A percentile compares a stretch with the other conserved stretches of the same genome.
Evolutionary conservation across 2,329 filamentous ascomycete species (phyloP).

Genomic region (Blastomyces parvus): DNA sequence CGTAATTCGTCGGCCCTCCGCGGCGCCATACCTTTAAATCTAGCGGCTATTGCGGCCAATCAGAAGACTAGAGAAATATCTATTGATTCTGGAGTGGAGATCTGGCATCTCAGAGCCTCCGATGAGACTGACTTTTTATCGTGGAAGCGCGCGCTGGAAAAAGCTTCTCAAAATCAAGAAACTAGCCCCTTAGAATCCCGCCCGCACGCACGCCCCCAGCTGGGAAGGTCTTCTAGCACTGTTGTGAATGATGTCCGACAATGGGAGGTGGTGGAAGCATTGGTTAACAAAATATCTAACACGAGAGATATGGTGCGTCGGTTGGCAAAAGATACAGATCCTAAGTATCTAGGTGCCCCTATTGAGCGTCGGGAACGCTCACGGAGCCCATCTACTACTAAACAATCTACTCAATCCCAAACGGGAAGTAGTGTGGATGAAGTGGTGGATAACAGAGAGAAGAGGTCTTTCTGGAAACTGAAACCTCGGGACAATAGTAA

Average conservation of each 20-base stretch:
- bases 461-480: slow-evolving; percentile 81
- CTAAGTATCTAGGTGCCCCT: slow-evolving; percentile 42
- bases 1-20: slow-evolving; percentile 84
- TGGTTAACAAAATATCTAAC: slow-evolving; percentile 78
- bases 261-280: slow-evolving; percentile 75
- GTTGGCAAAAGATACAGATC: slow-evolving; percentile 74
- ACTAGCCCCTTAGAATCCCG: slow-evolving; percentile 25
- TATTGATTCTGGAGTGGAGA: slow-evolving; percentile 91
- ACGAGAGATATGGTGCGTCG: slow-evolving; percentile 80
- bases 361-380: slow-evolving; percentile 25
- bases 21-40: slow-evolving; percentile 80
- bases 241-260: slow-evolving; percentile 60
- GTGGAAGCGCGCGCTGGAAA: slow-evolving; percentile 80
- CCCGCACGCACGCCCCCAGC: slow-evolving; percentile 24
- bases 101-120: slow-evolving; percentile 84
- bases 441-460: slow-evolving; percentile 42
- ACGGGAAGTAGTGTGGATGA: slow-evolving; percentile 23
- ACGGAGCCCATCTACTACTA: slow-evolving; percentile 23
- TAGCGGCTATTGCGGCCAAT: slow-evolving; percentile 85
- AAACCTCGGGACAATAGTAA: slow-evolving; percentile 54
- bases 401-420: slow-evolving; percentile 20
- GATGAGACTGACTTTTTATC: slow-evolving; percentile 77
- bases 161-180: slow-evolving; percentile 52
- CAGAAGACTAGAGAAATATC: slow-evolving; percentile 84
- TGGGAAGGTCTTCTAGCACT: slow-evolving; percentile 20